Evolutionary conservation across 441 rosid genomes (phyloP).

Genomic region (Eutrema salsugineum): DNA sequence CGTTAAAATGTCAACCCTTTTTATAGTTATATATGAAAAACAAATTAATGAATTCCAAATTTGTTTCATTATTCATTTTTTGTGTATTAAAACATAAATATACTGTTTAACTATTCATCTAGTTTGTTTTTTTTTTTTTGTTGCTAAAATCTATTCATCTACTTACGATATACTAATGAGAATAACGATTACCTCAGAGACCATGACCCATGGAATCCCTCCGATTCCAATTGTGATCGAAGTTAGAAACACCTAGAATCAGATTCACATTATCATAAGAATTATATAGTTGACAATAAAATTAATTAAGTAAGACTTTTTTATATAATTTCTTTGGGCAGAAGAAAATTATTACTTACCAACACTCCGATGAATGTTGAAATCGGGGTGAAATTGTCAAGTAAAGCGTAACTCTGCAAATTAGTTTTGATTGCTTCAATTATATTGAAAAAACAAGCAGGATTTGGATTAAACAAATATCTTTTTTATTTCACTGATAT

Average conservation of each 20-base stretch:
- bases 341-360: conserved; percentile 12
- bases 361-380: conserved; percentile 39
- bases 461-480: background rate
- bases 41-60: too few species aligned
- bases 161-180: background rate
- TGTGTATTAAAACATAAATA: background rate
- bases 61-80: too few species aligned
- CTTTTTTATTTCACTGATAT: background rate
- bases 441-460: background rate
- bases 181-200: conserved; percentile 51
- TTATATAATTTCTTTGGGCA: background rate
- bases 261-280: background rate
- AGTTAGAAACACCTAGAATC: conserved; percentile 17
- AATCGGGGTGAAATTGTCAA: conserved; percentile 35
- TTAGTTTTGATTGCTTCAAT: background rate
- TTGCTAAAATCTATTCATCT: too few species aligned
- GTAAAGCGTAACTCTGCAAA: conserved; percentile 35
- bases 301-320: background rate
- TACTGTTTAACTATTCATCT: background rate
- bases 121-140: too few species aligned
- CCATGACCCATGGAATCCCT: conserved; percentile 59
- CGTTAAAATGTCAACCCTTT: too few species aligned
- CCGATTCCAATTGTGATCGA: conserved; percentile 41
- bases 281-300: background rate
- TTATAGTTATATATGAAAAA: too few species aligned